Base-by-base conservation (phyloP, 2,329 filamentous ascomycete species). In the Alternaria viburni region DNA sequence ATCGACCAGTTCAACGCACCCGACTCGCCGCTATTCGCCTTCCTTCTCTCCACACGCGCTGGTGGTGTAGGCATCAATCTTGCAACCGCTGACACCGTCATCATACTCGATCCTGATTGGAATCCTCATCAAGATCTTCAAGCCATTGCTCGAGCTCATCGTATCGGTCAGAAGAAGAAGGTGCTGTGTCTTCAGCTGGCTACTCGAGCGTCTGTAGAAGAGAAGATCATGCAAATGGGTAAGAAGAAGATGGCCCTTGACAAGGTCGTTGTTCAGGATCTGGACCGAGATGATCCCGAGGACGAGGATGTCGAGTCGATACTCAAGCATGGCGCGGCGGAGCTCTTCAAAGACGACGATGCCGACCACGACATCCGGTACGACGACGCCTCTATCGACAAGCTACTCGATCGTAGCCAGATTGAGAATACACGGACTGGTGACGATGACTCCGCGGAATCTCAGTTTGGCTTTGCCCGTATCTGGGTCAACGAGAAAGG, bases 91-190 rank as follows among this genome's bases (percentile, higher is more conserved):
- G 96, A 99, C 75, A 99, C 96, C 0, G 96, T 99, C 65, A 97
- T 99, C 68, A 97, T 99, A 69, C 89, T 98, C 69, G 94, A 99
- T 72, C 93, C 93, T 0, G 96, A 99, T 76, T 98, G 97, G 84
- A 99, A 99, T 66, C 96, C 96, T 0, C 96, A 99, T 75, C 96
- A 99, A 80, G 96, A 99, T 74, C 91, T 99, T 44, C 96, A 99
- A 79, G 96, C 96, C 0, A 86, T 99, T 28, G 97, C 95, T 28
- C 90, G 96, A 68, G 96, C 95, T 17, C 96, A 99, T 80, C 91
- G 96, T 25, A 98, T 99, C 67, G 96, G 96, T 0, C 96, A 99
- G 80, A 93, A 93, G 79, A 93, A 96, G 69, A 97, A 96, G 72
- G 96, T 99, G 0, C 86, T 99, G 2, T 97, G 96, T 69, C 97